Evolutionary conservation across 257 asterid genomes (phyloP).

Genomic region (Capsicum pubescens): DNA sequence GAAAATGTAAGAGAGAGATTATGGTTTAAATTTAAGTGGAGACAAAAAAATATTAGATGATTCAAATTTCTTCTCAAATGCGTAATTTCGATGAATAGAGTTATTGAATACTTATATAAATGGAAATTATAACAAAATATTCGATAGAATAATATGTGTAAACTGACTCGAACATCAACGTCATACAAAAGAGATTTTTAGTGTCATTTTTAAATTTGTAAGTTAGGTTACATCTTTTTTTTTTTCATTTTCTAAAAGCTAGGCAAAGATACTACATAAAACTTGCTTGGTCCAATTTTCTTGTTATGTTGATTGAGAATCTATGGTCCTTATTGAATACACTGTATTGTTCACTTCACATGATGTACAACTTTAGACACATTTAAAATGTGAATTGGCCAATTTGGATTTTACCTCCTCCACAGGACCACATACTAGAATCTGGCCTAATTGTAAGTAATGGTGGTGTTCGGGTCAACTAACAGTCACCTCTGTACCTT

Average conservation of each 20-base stretch:
- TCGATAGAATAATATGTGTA: too few relatives aligned
- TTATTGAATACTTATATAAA: too few relatives aligned
- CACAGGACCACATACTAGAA: neutral
- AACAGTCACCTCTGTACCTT: neutral
- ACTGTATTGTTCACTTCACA: neutral
- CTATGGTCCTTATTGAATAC: neutral
- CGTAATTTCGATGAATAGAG: neutral
- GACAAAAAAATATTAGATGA: neutral
- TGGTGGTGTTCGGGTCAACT: neutral
- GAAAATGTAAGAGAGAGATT: neutral
- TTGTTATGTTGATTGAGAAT: neutral
- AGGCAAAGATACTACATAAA: neutral
- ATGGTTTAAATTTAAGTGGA: neutral
- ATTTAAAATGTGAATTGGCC: neutral
- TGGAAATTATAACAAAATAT: too few relatives aligned
- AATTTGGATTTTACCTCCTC: neutral
- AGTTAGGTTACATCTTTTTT: neutral
- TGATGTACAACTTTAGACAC: neutral
- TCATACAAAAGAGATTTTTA: too few relatives aligned
- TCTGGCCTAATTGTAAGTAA: neutral
- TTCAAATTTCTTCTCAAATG: neutral
- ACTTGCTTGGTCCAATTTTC: neutral
- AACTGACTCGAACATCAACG: too few relatives aligned
- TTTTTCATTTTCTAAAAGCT: neutral
- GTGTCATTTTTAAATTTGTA: neutral